Conservation (phyloP, 805 yeast genomes). For the Saccharomycopsis selenospora region DNA sequence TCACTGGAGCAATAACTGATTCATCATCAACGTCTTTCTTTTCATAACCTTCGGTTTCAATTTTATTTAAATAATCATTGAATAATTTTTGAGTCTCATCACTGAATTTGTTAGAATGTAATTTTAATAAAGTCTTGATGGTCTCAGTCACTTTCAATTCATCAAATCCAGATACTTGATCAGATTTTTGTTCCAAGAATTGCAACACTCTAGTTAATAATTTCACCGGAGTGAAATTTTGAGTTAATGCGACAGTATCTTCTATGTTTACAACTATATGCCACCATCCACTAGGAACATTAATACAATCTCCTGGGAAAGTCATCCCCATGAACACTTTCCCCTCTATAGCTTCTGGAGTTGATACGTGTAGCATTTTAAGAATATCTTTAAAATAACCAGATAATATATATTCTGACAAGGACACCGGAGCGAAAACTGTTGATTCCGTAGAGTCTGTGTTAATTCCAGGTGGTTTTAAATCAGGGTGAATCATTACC, state of each 20-base stretch:
- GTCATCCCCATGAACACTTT: slow-evolving; percentile 62
- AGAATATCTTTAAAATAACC: slow-evolving; percentile 73
- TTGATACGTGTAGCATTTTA: slow-evolving; percentile 39
- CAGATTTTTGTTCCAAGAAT: slow-evolving; percentile 58
- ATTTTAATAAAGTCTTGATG: slow-evolving; percentile 28
- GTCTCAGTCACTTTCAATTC: slow-evolving; percentile 42
- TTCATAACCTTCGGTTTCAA: slow-evolving; percentile 23
- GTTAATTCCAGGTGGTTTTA: slow-evolving; percentile 79
- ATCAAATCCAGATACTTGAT: slow-evolving; percentile 77
- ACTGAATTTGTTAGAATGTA: slow-evolving; percentile 21
- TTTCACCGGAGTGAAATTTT: slow-evolving; percentile 72
- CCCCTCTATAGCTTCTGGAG: slow-evolving; percentile 23
- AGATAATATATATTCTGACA: slow-evolving; percentile 83
- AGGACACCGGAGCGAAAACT: slow-evolving; percentile 85
- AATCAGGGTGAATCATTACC: slow-evolving; percentile 79
- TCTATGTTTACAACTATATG: slow-evolving; percentile 83
- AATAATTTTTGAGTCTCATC: slow-evolving; percentile 23
- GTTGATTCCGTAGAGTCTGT: slow-evolving; percentile 74
- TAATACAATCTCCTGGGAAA: slow-evolving; percentile 74
- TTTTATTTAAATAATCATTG: slow-evolving; percentile 26
- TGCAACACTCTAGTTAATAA: slow-evolving; percentile 54
- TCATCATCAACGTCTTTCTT: slow-evolving; percentile 21
- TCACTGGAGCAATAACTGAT: slow-evolving; percentile 47
- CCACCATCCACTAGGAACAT: slow-evolving; percentile 98
- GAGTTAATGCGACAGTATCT: slow-evolving; percentile 80